Percentiles rank a stretch among this genome's conserved stretches.
phyloP scores from a whole-genome alignment of 2,329 filamentous ascomycete species.

The Ceratocystis ficicola region DNA sequence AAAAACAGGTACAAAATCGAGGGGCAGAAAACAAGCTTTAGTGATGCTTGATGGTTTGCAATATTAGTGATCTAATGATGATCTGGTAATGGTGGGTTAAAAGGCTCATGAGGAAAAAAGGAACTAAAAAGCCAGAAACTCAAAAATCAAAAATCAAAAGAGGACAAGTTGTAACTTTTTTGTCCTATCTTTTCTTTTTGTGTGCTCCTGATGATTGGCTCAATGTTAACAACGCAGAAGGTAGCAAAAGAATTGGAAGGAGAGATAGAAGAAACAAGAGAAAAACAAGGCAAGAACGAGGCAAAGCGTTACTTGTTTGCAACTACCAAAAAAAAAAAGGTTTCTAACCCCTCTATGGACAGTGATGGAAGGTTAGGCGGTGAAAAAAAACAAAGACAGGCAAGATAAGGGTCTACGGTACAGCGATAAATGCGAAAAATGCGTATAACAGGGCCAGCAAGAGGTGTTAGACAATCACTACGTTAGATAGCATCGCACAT shows the following conservation, averaged over 20 bases:
- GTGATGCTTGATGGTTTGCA: too few species aligned
- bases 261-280: background rate
- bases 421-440: background rate
- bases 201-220: slow-evolving; percentile 1
- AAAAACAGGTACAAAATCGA: background rate
- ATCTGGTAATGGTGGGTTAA: background rate
- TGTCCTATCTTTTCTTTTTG: background rate
- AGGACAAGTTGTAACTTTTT: background rate
- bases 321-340: background rate
- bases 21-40: background rate
- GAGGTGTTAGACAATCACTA: too few species aligned
- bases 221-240: background rate
- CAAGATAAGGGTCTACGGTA: background rate
- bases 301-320: background rate
- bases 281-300: background rate
- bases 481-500: too few species aligned
- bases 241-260: background rate
- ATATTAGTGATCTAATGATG: too few species aligned
- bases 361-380: background rate
- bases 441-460: background rate
- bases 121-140: background rate
- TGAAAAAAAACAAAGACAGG: background rate
- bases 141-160: background rate
- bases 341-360: background rate
- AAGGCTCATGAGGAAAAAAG: background rate